A percentile compares a stretch with the other conserved stretches of the same genome.
Conservation (phyloP, 2,329 filamentous ascomycete genomes). For the Hysterium pulicare region DNA sequence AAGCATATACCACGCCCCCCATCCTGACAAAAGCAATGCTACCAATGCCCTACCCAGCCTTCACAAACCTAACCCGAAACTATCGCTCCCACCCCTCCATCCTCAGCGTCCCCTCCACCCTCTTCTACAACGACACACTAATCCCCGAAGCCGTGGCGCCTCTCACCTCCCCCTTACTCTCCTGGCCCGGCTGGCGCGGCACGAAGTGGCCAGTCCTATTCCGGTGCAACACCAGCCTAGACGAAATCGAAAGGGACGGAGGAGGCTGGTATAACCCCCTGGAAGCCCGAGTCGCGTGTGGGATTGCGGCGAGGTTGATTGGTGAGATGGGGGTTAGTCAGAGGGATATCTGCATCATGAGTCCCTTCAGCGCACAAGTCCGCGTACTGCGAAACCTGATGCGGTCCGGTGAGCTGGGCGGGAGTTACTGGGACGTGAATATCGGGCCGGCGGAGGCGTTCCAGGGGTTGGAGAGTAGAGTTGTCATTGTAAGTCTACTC, state of each 20-base stretch:
- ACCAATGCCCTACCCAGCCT: slow-evolving; percentile 42
- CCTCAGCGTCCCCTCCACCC: slow-evolving; percentile 38
- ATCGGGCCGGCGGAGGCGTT: slow-evolving; percentile 48
- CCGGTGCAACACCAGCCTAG: slow-evolving; percentile 33
- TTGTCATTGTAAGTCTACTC: slow-evolving; percentile 32
- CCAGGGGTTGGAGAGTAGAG: slow-evolving; percentile 44
- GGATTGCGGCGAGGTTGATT: slow-evolving; percentile 26
- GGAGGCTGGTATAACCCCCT: slow-evolving; percentile 37
- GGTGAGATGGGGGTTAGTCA: slow-evolving; percentile 21
- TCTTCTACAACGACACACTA: slow-evolving; percentile 46
- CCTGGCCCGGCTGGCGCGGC: slow-evolving; percentile 37
- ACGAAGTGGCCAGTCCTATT: slow-evolving; percentile 44
- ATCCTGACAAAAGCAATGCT: slow-evolving; percentile 31
- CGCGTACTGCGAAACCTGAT: slow-evolving; percentile 37
- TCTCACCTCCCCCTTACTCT: slow-evolving; percentile 22
- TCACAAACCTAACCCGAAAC: slow-evolving; percentile 44
- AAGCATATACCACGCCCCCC: slow-evolving; percentile 21
- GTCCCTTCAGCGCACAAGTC: slow-evolving; percentile 46
- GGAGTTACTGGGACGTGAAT: slow-evolving; percentile 37
- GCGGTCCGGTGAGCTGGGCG: slow-evolving; percentile 17
- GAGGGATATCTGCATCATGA: slow-evolving; percentile 43
- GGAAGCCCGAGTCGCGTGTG: slow-evolving; percentile 31
- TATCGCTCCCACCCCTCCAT: slow-evolving; percentile 48
- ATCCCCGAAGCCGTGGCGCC: slow-evolving; percentile 35
- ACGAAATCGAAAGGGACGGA: slow-evolving; percentile 42